Conservation (phyloP, 2,329 filamentous ascomycete genomes). For the Zymoseptoria crescenta region DNA sequence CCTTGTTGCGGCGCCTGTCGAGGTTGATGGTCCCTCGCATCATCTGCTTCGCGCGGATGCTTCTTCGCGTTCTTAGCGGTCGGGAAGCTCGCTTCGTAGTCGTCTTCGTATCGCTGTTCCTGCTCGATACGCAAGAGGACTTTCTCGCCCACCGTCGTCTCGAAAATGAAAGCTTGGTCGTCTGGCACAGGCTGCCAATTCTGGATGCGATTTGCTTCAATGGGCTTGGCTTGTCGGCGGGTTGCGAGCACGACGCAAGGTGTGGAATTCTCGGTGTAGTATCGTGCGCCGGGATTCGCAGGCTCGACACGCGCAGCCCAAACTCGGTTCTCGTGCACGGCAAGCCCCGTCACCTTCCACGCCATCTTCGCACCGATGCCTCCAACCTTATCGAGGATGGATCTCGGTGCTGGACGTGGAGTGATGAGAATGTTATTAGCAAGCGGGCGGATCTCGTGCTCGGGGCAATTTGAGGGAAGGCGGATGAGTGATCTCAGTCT, state of each 20-base stretch:
- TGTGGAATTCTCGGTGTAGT: slow-evolving; percentile 70
- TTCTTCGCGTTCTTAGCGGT: slow-evolving; percentile 56
- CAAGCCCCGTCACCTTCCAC: slow-evolving; percentile 76
- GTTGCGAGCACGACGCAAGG: slow-evolving; percentile 79
- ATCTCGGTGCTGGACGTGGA: slow-evolving; percentile 62
- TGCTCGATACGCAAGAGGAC: slow-evolving; percentile 72
- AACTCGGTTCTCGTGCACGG: slow-evolving; percentile 66
- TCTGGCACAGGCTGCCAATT: slow-evolving; percentile 71
- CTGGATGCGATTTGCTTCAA: slow-evolving; percentile 72
- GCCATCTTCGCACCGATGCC: slow-evolving; percentile 75
- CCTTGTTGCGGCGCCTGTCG: neutral
- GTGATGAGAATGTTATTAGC: slow-evolving; percentile 90
- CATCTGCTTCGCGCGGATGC: slow-evolving; percentile 50
- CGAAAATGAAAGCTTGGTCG: slow-evolving; percentile 67
- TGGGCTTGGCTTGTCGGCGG: slow-evolving; percentile 64
- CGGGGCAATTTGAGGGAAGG: slow-evolving; percentile 53
- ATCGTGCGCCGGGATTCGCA: slow-evolving; percentile 56
- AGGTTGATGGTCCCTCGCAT: slow-evolving; percentile 28
- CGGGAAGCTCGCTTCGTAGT: slow-evolving; percentile 55
- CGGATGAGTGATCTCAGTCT: slow-evolving; percentile 63
- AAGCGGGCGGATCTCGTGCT: slow-evolving; percentile 68
- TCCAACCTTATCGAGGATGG: slow-evolving; percentile 73
- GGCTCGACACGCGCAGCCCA: slow-evolving; percentile 81
- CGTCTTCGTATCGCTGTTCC: slow-evolving; percentile 55
- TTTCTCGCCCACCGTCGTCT: slow-evolving; percentile 81